phyloP scores from a whole-genome alignment of 176 grass and related monocot genomes.

The Pontederia paniculata region DNA sequence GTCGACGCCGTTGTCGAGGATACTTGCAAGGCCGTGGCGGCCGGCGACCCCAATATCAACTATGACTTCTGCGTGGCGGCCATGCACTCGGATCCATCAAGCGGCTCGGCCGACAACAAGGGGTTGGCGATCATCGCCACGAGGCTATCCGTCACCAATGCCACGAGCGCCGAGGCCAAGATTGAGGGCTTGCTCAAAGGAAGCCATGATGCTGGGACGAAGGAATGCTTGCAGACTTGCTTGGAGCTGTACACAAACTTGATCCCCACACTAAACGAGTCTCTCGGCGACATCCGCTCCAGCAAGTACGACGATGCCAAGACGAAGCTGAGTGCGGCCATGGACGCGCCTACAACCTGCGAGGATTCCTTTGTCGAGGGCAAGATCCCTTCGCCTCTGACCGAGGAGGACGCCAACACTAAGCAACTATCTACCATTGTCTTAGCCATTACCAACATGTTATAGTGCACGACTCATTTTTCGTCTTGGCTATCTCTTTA shows the following conservation, averaged over 20 bases:
- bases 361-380: neutral
- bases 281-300: neutral
- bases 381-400: neutral
- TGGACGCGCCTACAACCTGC: neutral
- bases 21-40: conserved; percentile 8
- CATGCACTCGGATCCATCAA: conserved; percentile 20
- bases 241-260: neutral
- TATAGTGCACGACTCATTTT: neutral
- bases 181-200: conserved; percentile 11
- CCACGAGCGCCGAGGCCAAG: conserved; percentile 5
- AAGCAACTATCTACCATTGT: neutral
- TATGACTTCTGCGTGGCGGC: conserved; percentile 35
- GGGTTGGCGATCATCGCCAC: conserved; percentile 28
- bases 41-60: conserved; percentile 29
- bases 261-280: neutral
- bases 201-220: neutral
- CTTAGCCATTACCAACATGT: neutral
- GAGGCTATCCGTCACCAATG: conserved; percentile 3
- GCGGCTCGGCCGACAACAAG: conserved; percentile 2
- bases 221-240: neutral
- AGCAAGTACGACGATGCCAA: no score
- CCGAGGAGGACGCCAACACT: neutral
- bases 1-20: conserved; percentile 1
- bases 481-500: no score
- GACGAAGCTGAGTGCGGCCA: neutral